phyloP scores from a whole-genome alignment of 805 yeast species.

The Ogataea neopini region DNA sequence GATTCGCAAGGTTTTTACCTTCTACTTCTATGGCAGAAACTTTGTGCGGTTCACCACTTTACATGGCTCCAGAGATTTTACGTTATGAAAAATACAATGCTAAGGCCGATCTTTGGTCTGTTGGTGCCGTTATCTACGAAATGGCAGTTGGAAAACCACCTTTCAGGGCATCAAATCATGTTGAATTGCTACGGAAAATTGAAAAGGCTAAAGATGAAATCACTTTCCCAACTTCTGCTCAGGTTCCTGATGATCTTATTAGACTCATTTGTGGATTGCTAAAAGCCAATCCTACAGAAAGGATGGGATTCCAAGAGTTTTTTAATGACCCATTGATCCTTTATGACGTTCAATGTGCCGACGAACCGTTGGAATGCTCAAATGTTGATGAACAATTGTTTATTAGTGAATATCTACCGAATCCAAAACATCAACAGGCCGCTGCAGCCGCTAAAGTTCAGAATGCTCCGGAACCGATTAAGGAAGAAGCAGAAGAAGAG shows the following conservation, averaged over 20 bases:
- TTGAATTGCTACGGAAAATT: constrained; percentile 83
- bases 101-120: constrained; percentile 97
- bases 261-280: constrained; percentile 72
- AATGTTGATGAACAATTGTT: constrained; percentile 77
- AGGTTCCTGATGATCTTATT: constrained; percentile 64
- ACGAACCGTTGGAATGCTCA: constrained; percentile 64
- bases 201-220: constrained; percentile 80
- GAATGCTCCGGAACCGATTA: constrained; percentile 20
- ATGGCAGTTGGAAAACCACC: constrained; percentile 98
- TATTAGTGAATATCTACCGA: constrained; percentile 71
- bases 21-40: constrained; percentile 95
- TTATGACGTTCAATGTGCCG: constrained; percentile 50
- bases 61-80: constrained; percentile 98
- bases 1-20: constrained; percentile 94
- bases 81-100: constrained; percentile 95
- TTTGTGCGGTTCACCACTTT: constrained; percentile 93
- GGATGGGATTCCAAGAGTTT: constrained; percentile 88
- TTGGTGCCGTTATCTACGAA: constrained; percentile 93
- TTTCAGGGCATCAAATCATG: constrained; percentile 88
- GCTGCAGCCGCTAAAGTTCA: not conserved
- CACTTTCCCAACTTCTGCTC: constrained; percentile 68
- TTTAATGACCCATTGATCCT: constrained; percentile 71
- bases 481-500: constrained; percentile 19
- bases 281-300: constrained; percentile 80
- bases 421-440: constrained; percentile 6